Conservation (phyloP, 2,329 filamentous ascomycete genomes). For the Ophidiomyces ophidiicola region DNA sequence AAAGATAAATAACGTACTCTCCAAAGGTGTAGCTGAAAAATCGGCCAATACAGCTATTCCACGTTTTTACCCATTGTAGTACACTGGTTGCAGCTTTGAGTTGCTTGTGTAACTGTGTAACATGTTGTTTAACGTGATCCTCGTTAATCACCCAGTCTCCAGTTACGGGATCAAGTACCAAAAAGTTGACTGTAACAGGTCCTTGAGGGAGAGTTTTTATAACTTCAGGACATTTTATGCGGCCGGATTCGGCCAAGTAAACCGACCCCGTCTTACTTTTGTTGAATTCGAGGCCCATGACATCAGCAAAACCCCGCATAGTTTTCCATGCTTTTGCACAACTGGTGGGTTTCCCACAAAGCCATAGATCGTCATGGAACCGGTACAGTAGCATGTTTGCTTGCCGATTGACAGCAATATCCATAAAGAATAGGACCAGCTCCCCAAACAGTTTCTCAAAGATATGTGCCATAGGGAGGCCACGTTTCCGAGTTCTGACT, state of each 20-base stretch:
- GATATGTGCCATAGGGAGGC: constrained; percentile 37
- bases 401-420: constrained; percentile 35
- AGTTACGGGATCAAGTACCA: constrained; percentile 25
- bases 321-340: constrained; percentile 35
- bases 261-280: constrained; percentile 39
- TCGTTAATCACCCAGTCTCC: constrained; percentile 32
- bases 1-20: constrained; percentile 18
- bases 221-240: constrained; percentile 14
- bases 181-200: constrained; percentile 43
- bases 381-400: constrained; percentile 37
- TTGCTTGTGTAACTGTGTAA: constrained; percentile 31
- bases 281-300: constrained; percentile 36
- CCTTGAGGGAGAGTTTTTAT: constrained; percentile 36
- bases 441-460: constrained; percentile 40
- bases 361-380: constrained; percentile 41
- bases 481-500: constrained; percentile 33
- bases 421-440: constrained; percentile 38
- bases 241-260: constrained; percentile 27
- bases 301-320: constrained; percentile 32
- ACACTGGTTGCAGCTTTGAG: constrained; percentile 36
- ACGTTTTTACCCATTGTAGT: constrained; percentile 43
- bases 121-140: constrained; percentile 28
- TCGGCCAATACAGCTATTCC: constrained; percentile 42
- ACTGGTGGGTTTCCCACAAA: constrained; percentile 33
- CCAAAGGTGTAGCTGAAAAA: constrained; percentile 45